These are phyloP conservation scores for Aurantiochytrium sp. DNA, from an alignment of 108 stramenopile species.

Conservation along the genomic window DNA sequence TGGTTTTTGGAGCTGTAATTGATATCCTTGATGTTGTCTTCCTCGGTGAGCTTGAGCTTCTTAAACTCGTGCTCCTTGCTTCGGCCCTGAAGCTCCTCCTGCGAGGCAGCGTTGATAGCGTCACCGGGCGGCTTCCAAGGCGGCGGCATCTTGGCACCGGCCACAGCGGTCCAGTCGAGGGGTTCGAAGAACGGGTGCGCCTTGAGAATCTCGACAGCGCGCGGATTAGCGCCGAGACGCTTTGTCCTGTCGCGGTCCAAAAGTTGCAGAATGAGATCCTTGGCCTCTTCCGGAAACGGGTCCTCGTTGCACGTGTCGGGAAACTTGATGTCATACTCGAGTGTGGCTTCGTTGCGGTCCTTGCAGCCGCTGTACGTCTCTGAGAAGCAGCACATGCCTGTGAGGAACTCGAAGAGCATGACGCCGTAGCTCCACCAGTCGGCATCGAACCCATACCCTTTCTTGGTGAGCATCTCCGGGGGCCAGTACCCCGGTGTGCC, in stretches of 20 bases:
- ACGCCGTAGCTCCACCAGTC: slow-evolving; percentile 99
- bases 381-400: slow-evolving; percentile 89
- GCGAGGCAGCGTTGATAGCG: slow-evolving; percentile 13
- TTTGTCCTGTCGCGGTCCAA: slow-evolving; percentile 78
- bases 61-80: slow-evolving; percentile 31
- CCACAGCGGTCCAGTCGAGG: slow-evolving; percentile 80
- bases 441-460: slow-evolving; percentile 80
- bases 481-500: slow-evolving; percentile 96
- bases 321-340: slow-evolving; percentile 88
- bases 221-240: slow-evolving; percentile 81
- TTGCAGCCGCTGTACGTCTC: slow-evolving; percentile 39
- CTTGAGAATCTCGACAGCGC: slow-evolving; percentile 81
- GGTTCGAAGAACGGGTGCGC: slow-evolving; percentile 75
- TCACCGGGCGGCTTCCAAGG: slow-evolving; percentile 74
- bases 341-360: slow-evolving; percentile 83
- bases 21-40: neutral
- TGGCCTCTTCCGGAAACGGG: slow-evolving; percentile 62
- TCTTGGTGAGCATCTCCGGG: slow-evolving; percentile 89
- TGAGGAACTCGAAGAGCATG: slow-evolving; percentile 91
- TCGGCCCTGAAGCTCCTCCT: slow-evolving; percentile 2
- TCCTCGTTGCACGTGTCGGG: slow-evolving; percentile 79
- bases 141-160: slow-evolving; percentile 71
- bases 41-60: slow-evolving; percentile 11
- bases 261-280: slow-evolving; percentile 66
- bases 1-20: neutral